Percentiles rank a stretch among this genome's conserved stretches.
phyloP scores from a whole-genome alignment of 2,329 filamentous ascomycete genomes.

The Aschersonia sp. region DNA sequence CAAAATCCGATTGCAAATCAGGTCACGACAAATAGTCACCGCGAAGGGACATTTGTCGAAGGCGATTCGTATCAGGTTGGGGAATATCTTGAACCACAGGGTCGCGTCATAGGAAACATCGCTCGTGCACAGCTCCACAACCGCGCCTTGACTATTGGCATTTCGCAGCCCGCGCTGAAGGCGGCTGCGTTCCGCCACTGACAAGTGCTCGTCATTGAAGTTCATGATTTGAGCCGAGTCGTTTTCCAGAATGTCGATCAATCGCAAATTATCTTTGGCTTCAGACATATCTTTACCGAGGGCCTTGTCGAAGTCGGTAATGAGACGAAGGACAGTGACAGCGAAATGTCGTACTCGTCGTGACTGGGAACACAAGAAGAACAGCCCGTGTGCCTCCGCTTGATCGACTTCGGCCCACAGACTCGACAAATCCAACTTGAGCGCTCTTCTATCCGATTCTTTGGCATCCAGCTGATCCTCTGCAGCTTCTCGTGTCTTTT shows the following conservation, averaged over 20 bases:
- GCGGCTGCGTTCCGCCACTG: slow-evolving; percentile 82
- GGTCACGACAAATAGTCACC: slow-evolving; percentile 76
- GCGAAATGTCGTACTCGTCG: slow-evolving; percentile 78
- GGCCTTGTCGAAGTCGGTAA: slow-evolving; percentile 85
- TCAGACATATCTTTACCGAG: slow-evolving; percentile 51
- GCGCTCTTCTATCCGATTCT: slow-evolving; percentile 51
- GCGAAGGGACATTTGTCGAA: slow-evolving; percentile 86
- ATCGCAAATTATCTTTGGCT: slow-evolving; percentile 51
- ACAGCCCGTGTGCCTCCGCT: slow-evolving; percentile 89
- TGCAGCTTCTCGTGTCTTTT: slow-evolving; percentile 62
- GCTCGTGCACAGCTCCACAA: slow-evolving; percentile 90
- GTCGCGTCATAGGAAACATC: slow-evolving; percentile 90
- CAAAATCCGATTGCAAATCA: slow-evolving; percentile 81
- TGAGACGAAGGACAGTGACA: slow-evolving; percentile 79
- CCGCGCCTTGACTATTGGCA: slow-evolving; percentile 66
- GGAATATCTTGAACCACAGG: slow-evolving; percentile 96
- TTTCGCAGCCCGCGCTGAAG: slow-evolving; percentile 81
- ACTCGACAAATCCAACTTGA: slow-evolving; percentile 72
- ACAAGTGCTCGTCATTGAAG: slow-evolving; percentile 81
- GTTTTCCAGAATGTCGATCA: slow-evolving; percentile 86
- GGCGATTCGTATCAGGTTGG: slow-evolving; percentile 80
- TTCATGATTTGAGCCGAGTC: slow-evolving; percentile 81
- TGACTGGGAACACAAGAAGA: slow-evolving; percentile 95
- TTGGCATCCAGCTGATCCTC: slow-evolving; percentile 49
- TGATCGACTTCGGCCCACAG: slow-evolving; percentile 92